Evolutionary conservation across 2,329 filamentous ascomycete genomes (phyloP).

Genomic region (Passalora sequoiae): DNA sequence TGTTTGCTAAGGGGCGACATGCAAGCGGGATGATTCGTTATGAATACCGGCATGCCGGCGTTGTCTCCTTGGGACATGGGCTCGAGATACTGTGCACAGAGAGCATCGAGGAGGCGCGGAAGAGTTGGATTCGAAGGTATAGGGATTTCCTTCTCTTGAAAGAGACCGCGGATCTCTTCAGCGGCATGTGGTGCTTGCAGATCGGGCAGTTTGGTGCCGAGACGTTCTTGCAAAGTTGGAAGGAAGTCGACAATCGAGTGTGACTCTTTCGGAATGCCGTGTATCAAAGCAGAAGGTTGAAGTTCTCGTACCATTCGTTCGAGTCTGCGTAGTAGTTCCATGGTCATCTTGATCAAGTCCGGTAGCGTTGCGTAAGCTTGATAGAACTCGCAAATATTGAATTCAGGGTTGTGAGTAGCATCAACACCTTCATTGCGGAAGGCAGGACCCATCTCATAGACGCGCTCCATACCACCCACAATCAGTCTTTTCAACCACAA

Average conservation of each 20-base stretch:
- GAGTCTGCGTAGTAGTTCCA: constrained; percentile 54
- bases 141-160: constrained; percentile 46
- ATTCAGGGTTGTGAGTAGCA: constrained; percentile 91
- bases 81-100: constrained; percentile 73
- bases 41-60: constrained; percentile 70
- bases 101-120: constrained; percentile 72
- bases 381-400: constrained; percentile 97
- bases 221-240: constrained; percentile 64
- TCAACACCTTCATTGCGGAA: constrained; percentile 90
- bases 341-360: constrained; percentile 70
- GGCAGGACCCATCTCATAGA: constrained; percentile 88
- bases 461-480: constrained; percentile 76
- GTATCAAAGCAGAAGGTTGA: background rate
- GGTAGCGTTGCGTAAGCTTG: constrained; percentile 73
- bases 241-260: constrained; percentile 74
- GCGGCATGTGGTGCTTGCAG: constrained; percentile 52
- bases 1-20: constrained; percentile 90
- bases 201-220: constrained; percentile 55
- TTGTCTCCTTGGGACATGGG: constrained; percentile 64
- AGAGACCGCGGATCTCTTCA: constrained; percentile 52
- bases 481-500: constrained; percentile 91
- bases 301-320: background rate
- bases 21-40: constrained; percentile 81
- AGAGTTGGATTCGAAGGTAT: constrained; percentile 53
- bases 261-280: background rate